Evolutionary conservation across 2,329 filamentous ascomycete genomes (phyloP), one percentile per base, ranked within the genome.

Genomic region (Tolypocladium pustulatum): DNA sequence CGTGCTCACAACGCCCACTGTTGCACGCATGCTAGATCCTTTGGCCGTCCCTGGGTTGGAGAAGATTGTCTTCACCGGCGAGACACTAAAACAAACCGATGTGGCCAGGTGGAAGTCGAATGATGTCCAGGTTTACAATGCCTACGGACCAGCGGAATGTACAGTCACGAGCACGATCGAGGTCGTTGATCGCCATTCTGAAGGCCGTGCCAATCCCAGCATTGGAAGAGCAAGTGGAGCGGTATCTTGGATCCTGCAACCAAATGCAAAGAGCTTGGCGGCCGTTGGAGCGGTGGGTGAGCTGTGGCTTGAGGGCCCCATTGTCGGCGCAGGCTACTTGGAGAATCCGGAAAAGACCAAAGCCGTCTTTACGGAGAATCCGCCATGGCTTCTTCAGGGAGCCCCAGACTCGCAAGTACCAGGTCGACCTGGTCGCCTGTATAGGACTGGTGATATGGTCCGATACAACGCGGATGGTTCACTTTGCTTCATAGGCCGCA

Each of bases 281-380:
- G 10, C 57, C 63, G 53, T 71, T 4, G 72, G 71, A 3, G 62
- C 56, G 6, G 60, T 66, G 0, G 73, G 72, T 7, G 72, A 75
- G 58, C 61, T 75, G 20, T 59, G 71, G 9, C 63, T 77, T 43
- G 72, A 71, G 55, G 75, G 76, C 0, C 77, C 78, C 3, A 72
- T 74, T 15, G 68, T 83, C n/a, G 78, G 75, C 17, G 68, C 73
- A 40, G 78, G 78, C 22, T 83, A 83, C 60, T 67, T 80, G 25
- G 75, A 78, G 49, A 72, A 78, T 25, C 66, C 70, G 0, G 66
- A 69, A 25, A 76, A 77, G 61, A 82, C 80, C 0, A 66, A 69
- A 12, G 73, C 72, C 27, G 69, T 71, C 0, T 83, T 81, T 58
- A 72, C 81, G 37, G 64, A 70, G n/a, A 69, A 74, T 58, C 77